Evolutionary conservation across 2,329 filamentous ascomycete genomes (phyloP).

Genomic region (Fulvia fulva): DNA sequence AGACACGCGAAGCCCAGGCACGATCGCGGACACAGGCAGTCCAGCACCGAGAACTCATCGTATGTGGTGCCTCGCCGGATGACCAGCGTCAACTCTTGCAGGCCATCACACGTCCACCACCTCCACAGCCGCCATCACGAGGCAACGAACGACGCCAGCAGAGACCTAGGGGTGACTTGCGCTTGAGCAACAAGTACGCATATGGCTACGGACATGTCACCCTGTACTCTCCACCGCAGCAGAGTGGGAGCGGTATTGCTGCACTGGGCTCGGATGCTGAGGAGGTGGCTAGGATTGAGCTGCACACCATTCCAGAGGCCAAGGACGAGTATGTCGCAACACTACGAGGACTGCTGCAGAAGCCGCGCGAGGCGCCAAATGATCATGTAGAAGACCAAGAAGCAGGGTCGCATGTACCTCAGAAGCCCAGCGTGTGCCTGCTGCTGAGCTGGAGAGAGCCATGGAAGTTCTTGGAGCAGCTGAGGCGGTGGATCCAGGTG

Average conservation of each 20-base stretch:
- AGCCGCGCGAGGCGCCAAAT: slow-evolving; percentile 14
- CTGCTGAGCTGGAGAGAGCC: slow-evolving; percentile 95
- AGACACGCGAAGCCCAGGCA: slow-evolving; percentile 35
- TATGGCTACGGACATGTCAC: slow-evolving; percentile 35
- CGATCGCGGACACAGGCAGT: slow-evolving; percentile 30
- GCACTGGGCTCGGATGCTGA: slow-evolving; percentile 31
- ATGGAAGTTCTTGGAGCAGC: slow-evolving; percentile 84
- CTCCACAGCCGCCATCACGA: slow-evolving; percentile 22
- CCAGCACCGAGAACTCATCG: slow-evolving; percentile 29
- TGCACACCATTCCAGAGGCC: slow-evolving; percentile 32
- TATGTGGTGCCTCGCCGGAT: slow-evolving; percentile 32
- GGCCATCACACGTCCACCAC: slow-evolving; percentile 28
- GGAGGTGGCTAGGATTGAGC: slow-evolving; percentile 30
- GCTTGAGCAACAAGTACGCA: slow-evolving; percentile 33
- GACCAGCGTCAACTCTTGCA: slow-evolving; percentile 30
- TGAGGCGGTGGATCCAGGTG: slow-evolving; percentile 85
- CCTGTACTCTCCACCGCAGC: slow-evolving; percentile 29
- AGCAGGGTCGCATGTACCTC: not conserved
- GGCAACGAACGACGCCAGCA: slow-evolving; percentile 24
- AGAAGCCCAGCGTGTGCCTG: slow-evolving; percentile 59
- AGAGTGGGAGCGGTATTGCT: slow-evolving; percentile 22
- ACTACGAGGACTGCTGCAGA: slow-evolving; percentile 24
- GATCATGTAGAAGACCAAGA: slow-evolving; percentile 5
- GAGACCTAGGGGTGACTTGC: slow-evolving; percentile 27
- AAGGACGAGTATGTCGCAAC: slow-evolving; percentile 29